Evolutionary conservation across 2,329 filamentous ascomycete species (phyloP).

Genomic region (Nemania diffusa): DNA sequence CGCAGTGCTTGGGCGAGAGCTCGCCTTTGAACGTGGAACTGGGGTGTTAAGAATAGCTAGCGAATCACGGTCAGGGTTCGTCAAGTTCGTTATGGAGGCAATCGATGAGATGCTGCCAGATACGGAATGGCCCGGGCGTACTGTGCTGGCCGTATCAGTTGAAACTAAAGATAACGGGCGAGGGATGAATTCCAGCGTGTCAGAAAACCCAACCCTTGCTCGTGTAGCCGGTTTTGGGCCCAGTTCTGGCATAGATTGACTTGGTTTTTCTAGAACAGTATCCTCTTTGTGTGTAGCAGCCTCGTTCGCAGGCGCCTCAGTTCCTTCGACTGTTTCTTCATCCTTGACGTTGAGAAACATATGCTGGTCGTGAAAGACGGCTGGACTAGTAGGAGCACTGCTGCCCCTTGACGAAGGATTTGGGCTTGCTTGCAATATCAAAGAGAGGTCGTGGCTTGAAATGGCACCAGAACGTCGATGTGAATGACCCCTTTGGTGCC

Average conservation of each 20-base stretch:
- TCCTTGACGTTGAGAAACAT: slow-evolving; percentile 38
- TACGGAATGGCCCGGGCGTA: slow-evolving; percentile 75
- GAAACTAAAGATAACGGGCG: slow-evolving; percentile 86
- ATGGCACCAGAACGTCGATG: slow-evolving; percentile 86
- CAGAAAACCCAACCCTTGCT: slow-evolving; percentile 82
- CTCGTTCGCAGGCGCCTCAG: slow-evolving; percentile 34
- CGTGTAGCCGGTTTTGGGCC: slow-evolving; percentile 55
- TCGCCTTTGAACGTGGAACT: slow-evolving; percentile 55
- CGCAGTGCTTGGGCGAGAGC: slow-evolving; percentile 74
- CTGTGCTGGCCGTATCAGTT: slow-evolving; percentile 83
- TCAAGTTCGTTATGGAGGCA: slow-evolving; percentile 66
- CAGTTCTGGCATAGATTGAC: slow-evolving; percentile 44
- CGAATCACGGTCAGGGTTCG: slow-evolving; percentile 55
- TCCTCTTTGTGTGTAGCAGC: slow-evolving; percentile 45
- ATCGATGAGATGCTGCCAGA: slow-evolving; percentile 85
- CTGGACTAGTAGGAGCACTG: slow-evolving; percentile 73
- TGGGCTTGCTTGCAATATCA: slow-evolving; percentile 69
- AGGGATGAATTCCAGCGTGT: slow-evolving; percentile 84
- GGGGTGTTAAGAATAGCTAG: slow-evolving; percentile 52
- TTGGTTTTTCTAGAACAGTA: slow-evolving; percentile 32
- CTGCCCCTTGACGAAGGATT: slow-evolving; percentile 62
- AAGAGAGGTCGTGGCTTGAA: slow-evolving; percentile 82
- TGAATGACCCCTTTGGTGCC: slow-evolving; percentile 73
- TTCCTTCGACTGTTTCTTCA: slow-evolving; percentile 27
- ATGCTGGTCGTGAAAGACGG: slow-evolving; percentile 55